phyloP scores from a whole-genome alignment of 1,284 basidiomycete species.

The Malassezia psittaci region DNA sequence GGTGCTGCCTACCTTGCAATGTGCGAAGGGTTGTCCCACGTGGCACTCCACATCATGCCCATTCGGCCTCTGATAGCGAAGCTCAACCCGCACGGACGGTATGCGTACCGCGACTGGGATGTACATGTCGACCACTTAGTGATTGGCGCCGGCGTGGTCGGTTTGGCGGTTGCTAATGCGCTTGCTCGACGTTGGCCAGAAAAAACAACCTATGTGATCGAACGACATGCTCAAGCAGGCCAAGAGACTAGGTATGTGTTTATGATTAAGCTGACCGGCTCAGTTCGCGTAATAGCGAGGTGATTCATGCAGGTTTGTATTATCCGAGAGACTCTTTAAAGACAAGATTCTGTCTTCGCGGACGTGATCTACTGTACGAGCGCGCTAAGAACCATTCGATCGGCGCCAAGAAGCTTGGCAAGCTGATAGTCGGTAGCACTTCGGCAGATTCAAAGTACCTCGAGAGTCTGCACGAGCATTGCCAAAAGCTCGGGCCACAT shows the following conservation, averaged over 20 bases:
- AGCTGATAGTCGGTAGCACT: slow-evolving; percentile 51
- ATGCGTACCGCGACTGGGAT: slow-evolving; percentile 54
- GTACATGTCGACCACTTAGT: slow-evolving; percentile 74
- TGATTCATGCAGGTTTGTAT: slow-evolving; percentile 66
- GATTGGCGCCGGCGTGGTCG: slow-evolving; percentile 84
- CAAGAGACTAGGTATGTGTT: slow-evolving; percentile 28
- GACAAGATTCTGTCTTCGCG: slow-evolving; percentile 73
- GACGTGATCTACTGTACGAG: slow-evolving; percentile 72
- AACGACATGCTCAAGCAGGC: slow-evolving; percentile 56
- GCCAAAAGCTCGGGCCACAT: slow-evolving; percentile 17
- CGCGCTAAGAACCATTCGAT: slow-evolving; percentile 53
- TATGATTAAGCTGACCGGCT: not conserved
- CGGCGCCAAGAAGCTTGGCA: slow-evolving; percentile 66
- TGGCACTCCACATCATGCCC: not conserved
- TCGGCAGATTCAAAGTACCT: slow-evolving; percentile 23
- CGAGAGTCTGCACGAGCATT: slow-evolving; percentile 25
- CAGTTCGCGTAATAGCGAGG: slow-evolving; percentile 80
- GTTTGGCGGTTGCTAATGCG: slow-evolving; percentile 72
- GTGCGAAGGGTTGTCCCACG: not conserved
- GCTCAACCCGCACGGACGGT: slow-evolving; percentile 20
- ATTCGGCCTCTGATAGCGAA: slow-evolving; percentile 22
- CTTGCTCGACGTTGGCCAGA: slow-evolving; percentile 60
- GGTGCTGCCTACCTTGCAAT: not conserved
- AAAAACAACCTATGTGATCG: slow-evolving; percentile 72
- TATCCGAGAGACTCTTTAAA: slow-evolving; percentile 80